Evolutionary conservation across 2,329 filamentous ascomycete genomes (phyloP).

Genomic region (Ophiostoma sp.): DNA sequence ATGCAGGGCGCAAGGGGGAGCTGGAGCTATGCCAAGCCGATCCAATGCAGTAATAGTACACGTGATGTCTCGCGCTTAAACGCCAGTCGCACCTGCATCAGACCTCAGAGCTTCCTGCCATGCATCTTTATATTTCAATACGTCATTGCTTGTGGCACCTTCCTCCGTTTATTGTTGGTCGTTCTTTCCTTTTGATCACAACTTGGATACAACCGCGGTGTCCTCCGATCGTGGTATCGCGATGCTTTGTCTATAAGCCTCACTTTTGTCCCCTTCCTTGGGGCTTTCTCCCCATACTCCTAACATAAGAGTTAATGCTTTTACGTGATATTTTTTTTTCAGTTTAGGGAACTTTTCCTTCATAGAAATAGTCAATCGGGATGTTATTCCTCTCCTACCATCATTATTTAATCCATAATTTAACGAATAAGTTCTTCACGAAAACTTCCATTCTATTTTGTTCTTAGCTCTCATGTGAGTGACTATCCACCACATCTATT

Average conservation of each 20-base stretch:
- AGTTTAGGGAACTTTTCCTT: too few species aligned
- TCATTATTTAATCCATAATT: too few species aligned
- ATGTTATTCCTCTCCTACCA: too few species aligned
- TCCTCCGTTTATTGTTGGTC: background rate
- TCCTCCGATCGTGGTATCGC: background rate
- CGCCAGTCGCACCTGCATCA: background rate
- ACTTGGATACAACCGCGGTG: background rate
- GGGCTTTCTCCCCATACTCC: background rate
- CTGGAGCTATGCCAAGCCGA: slow-evolving; percentile 7
- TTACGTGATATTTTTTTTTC: too few species aligned
- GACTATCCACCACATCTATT: too few species aligned
- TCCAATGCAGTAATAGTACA: slow-evolving; percentile 4
- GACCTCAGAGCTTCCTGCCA: background rate
- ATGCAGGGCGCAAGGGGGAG: background rate
- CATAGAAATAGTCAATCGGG: too few species aligned
- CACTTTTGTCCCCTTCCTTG: background rate
- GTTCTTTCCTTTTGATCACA: background rate
- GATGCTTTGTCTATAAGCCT: background rate
- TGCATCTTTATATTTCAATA: background rate
- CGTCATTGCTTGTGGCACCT: background rate
- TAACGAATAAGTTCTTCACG: too few species aligned
- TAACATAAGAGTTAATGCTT: too few species aligned
- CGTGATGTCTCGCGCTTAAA: slow-evolving; percentile 5
- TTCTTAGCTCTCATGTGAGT: too few species aligned
- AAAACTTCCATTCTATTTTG: too few species aligned